These are phyloP conservation scores for Heliocybe sulcata DNA, from an alignment of 1,284 basidiomycete species.

Conservation along the genomic window DNA sequence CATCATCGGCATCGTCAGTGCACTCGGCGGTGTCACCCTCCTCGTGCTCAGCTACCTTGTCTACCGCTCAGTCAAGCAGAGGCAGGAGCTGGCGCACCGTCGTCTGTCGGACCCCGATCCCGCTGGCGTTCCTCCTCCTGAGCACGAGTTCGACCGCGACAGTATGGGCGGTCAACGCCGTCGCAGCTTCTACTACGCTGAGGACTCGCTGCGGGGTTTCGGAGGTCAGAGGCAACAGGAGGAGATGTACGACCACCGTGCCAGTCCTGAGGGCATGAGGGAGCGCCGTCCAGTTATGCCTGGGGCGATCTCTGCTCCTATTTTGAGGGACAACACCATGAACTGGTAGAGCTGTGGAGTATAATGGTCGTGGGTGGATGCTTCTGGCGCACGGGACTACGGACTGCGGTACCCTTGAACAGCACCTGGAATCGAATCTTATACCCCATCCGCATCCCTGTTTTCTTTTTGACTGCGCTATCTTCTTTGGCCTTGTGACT, in stretches of 20 bases:
- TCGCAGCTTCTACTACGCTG: constrained; percentile 77
- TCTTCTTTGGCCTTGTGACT: neutral
- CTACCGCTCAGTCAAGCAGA: constrained; percentile 51
- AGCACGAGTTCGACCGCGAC: constrained; percentile 68
- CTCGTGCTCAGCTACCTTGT: constrained; percentile 59
- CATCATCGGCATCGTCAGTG: constrained; percentile 74
- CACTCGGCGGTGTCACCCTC: constrained; percentile 65
- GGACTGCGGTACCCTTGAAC: neutral
- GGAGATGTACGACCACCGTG: constrained; percentile 18
- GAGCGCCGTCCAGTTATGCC: constrained; percentile 47
- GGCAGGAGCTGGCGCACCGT: constrained; percentile 52
- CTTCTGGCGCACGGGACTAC: neutral
- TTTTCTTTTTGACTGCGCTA: neutral
- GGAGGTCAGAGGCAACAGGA: constrained; percentile 26
- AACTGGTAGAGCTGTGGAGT: constrained; percentile 43
- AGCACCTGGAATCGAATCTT: neutral
- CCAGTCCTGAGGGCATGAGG: constrained; percentile 27
- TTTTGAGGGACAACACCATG: constrained; percentile 64
- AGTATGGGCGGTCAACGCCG: constrained; percentile 62
- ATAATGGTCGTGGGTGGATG: neutral
- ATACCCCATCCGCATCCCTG: neutral
- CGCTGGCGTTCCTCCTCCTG: constrained; percentile 40
- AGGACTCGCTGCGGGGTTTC: constrained; percentile 65
- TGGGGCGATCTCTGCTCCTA: constrained; percentile 54
- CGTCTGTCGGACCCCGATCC: constrained; percentile 47